These are phyloP conservation scores for Xylariaceae sp. DNA, from an alignment of 2,329 filamentous ascomycete species.

Conservation along the genomic window DNA sequence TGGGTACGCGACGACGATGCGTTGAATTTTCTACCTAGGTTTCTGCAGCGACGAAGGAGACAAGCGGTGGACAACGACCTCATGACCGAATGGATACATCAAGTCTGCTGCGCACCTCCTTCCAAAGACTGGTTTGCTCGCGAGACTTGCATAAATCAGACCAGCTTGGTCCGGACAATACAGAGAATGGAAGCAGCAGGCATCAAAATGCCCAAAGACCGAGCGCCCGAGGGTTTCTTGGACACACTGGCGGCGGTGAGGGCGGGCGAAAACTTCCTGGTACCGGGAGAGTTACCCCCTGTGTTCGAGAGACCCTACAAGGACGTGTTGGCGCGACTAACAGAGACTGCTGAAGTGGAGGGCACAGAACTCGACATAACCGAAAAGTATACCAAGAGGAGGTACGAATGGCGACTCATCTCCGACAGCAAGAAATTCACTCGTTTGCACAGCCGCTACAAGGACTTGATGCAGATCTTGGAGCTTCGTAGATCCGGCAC, in stretches of 20 bases:
- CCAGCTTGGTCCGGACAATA: constrained; percentile 38
- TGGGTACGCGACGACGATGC: constrained; percentile 63
- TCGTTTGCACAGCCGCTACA: not conserved
- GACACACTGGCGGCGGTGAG: constrained; percentile 21
- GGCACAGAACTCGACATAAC: constrained; percentile 16
- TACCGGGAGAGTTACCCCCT: constrained; percentile 24
- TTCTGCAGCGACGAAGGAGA: constrained; percentile 50
- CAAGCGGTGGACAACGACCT: constrained; percentile 56
- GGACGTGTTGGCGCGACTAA: constrained; percentile 37
- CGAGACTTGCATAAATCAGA: constrained; percentile 44
- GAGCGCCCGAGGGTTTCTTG: constrained; percentile 36
- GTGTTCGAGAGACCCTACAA: constrained; percentile 35
- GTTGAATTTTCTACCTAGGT: constrained; percentile 53
- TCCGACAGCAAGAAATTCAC: constrained; percentile 19
- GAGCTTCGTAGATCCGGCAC: constrained; percentile 12
- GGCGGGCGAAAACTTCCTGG: not conserved
- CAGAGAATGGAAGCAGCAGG: constrained; percentile 44
- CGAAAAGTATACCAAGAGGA: constrained; percentile 13
- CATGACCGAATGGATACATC: constrained; percentile 51
- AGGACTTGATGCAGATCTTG: constrained; percentile 8
- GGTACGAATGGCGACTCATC: constrained; percentile 21
- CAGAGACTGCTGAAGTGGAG: constrained; percentile 24
- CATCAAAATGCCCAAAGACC: constrained; percentile 40
- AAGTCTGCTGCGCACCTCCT: constrained; percentile 47
- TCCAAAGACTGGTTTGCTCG: constrained; percentile 33